Conservation (phyloP, 2,329 filamentous ascomycete species). For the Grosmannia huntii region DNA sequence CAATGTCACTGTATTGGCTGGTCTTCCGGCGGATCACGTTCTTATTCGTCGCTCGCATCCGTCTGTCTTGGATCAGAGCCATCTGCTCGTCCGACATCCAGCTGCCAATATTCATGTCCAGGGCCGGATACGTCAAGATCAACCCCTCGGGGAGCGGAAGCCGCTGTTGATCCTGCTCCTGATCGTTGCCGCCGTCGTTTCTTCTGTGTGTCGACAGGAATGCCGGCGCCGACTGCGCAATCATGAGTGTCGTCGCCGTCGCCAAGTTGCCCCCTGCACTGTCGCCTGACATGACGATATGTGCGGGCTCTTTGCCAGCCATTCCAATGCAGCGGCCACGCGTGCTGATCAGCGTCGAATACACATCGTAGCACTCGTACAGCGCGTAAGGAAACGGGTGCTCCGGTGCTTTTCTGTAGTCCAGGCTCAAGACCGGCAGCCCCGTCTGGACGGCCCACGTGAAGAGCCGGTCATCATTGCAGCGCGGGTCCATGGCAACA, state of each 20-base stretch:
- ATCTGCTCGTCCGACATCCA: slow-evolving; percentile 99
- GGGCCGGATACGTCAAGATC: slow-evolving; percentile 73
- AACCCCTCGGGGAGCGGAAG: slow-evolving; percentile 69
- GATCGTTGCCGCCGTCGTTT: neutral
- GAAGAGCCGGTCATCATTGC: slow-evolving; percentile 86
- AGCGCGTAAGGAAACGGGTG: slow-evolving; percentile 74
- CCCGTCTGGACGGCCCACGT: slow-evolving; percentile 85
- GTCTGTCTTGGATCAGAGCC: slow-evolving; percentile 77
- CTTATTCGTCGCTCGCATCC: slow-evolving; percentile 63
- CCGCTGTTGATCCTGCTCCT: neutral
- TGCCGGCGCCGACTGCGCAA: slow-evolving; percentile 54
- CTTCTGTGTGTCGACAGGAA: slow-evolving; percentile 24
- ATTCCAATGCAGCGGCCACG: slow-evolving; percentile 66
- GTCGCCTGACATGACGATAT: slow-evolving; percentile 63
- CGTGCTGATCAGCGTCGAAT: slow-evolving; percentile 58
- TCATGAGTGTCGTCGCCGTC: slow-evolving; percentile 73
- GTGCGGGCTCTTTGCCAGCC: slow-evolving; percentile 51
- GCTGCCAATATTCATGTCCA: slow-evolving; percentile 96
- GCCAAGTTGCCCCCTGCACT: slow-evolving; percentile 75
- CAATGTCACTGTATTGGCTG: slow-evolving; percentile 74
- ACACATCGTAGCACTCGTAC: slow-evolving; percentile 81
- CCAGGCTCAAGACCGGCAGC: slow-evolving; percentile 77
- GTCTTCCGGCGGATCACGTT: slow-evolving; percentile 72
- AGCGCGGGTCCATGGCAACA: slow-evolving; percentile 91
- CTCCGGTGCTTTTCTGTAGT: slow-evolving; percentile 82